Evolutionary conservation across 2,329 filamentous ascomycete genomes (phyloP).

Genomic region (Alternaria triticimaculans): DNA sequence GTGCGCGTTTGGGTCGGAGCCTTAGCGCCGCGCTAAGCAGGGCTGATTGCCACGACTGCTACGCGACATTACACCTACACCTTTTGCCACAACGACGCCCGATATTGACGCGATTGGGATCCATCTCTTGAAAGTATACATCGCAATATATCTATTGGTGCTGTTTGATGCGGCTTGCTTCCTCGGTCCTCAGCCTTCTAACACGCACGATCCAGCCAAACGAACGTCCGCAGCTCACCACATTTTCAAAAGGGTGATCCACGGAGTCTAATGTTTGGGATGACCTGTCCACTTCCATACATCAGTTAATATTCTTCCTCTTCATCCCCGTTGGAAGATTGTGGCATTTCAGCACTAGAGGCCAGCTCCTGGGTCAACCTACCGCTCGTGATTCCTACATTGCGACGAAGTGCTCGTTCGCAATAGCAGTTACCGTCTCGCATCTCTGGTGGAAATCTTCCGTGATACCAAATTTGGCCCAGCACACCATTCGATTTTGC

Average conservation of each 20-base stretch:
- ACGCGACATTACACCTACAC: not conserved
- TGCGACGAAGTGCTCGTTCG: not conserved
- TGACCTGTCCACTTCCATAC: not conserved
- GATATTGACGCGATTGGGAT: not conserved
- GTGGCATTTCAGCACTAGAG: fast-evolving
- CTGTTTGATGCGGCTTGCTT: not conserved
- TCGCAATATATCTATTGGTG: not conserved
- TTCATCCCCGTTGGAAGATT: not conserved
- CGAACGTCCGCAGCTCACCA: not conserved
- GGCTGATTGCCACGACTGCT: not conserved
- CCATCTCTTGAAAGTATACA: not conserved
- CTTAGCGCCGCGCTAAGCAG: not conserved
- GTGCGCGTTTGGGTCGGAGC: not conserved
- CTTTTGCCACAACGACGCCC: not conserved
- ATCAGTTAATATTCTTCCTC: not conserved
- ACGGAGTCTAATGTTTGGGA: not conserved
- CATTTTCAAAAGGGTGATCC: not conserved
- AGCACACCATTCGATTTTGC: fast-evolving
- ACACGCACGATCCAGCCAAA: not conserved
- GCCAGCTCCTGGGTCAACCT: not conserved
- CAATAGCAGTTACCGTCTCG: not conserved
- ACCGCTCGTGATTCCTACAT: not conserved
- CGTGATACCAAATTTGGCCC: not conserved
- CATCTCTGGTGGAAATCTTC: not conserved
- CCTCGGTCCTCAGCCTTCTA: not conserved